Base-by-base conservation (phyloP, 805 yeast species). In the Wickerhamiella bombiphila region DNA sequence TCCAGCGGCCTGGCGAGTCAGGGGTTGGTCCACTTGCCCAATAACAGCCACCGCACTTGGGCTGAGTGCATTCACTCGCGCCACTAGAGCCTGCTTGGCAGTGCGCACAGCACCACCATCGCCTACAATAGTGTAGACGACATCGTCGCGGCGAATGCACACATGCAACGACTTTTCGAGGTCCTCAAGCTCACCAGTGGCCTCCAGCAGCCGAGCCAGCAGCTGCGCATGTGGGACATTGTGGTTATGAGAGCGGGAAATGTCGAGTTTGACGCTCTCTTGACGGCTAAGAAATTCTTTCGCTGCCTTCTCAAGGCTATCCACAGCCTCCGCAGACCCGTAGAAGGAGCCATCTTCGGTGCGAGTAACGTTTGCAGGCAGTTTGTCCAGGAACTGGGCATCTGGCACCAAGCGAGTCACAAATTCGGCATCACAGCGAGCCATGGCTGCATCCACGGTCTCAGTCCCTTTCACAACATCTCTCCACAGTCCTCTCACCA, bases 221-320 rank as follows among this genome's bases (percentile, higher is more conserved):
- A 74, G 69, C 43, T 72, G 71, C 7, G 94, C 95, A 51, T 91
- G 97, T 14, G 63, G 56, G 37, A 71, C 53, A 53, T 81, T 72
- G 46, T 80, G 81, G 51, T 83, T 80, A 56, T 91, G 96, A 22
- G 97, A 94, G 58, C 72, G 77, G 8, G 93, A 74, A 57, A 91
- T 76, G 51, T 85, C 94, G 52, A 91, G 66, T 40, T 67, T 63
- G 53, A 67, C 73, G 39, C 70, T 66, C 34, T 74, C 63, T 24
- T 91, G 70, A 30, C 72, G 64, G 35, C 65, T 55, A 56, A 75
- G 70, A 13, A 88, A 81, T 42, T 59, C 61, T 21, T 64, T 64
- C 43, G 77, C 64, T 15, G 96, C 96, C 14, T 62, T 60, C 9
- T 65, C 50, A 24, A 13, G 11, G 11, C 11, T 13, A 24, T 9